phyloP scores from a whole-genome alignment of 176 grass and related monocot species.

The Tillandsia leiboldiana region DNA sequence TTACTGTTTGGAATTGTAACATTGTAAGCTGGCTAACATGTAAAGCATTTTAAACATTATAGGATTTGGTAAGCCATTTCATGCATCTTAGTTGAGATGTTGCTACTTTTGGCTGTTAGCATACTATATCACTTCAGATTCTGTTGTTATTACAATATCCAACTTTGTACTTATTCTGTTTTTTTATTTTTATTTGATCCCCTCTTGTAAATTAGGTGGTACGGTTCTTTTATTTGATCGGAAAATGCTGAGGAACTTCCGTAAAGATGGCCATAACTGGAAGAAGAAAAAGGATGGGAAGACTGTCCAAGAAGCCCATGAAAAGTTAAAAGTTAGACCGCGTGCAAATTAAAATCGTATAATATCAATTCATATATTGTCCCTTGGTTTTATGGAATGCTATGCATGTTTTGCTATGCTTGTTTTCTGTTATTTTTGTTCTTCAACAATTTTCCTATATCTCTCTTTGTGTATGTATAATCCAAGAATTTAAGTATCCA shows the following conservation, averaged over 20 bases:
- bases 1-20: too few species aligned
- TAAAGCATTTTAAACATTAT: too few species aligned
- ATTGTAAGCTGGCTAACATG: too few species aligned
- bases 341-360: constrained; percentile 15
- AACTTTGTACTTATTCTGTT: constrained; percentile 4
- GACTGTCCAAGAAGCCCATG: constrained; percentile 97
- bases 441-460: not conserved
- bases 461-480: too few species aligned
- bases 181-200: constrained; percentile 10
- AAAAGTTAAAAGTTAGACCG: constrained; percentile 74
- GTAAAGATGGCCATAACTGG: constrained; percentile 93
- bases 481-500: too few species aligned
- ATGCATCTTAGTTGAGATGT: too few species aligned
- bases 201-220: constrained; percentile 34
- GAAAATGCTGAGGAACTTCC: constrained; percentile 88
- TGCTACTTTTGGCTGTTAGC: too few species aligned
- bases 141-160: too few species aligned
- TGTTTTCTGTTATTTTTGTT: not conserved
- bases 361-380: constrained; percentile 2
- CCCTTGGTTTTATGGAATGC: not conserved
- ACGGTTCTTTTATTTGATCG: constrained; percentile 78
- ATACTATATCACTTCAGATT: too few species aligned
- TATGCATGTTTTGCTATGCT: not conserved
- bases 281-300: constrained; percentile 99
- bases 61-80: too few species aligned